phyloP scores from a whole-genome alignment of 352 stramenopile species.

The Pythium phragmitis region DNA sequence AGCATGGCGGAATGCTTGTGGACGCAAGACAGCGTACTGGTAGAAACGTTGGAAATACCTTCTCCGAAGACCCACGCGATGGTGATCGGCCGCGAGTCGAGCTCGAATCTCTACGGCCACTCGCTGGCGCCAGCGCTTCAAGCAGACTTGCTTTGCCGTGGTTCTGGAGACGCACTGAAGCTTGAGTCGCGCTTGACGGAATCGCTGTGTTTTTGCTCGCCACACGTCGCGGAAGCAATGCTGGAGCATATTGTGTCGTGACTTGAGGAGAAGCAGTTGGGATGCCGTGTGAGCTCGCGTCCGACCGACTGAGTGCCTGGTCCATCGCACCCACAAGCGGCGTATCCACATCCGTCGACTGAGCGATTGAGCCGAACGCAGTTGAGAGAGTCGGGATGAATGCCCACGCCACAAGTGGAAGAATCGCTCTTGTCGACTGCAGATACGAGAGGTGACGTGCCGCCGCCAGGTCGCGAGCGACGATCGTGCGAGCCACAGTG shows the following conservation, averaged over 20 bases:
- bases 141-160: not conserved
- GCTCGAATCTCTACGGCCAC: not conserved
- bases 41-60: slow-evolving; percentile 3
- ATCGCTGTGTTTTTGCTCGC: not conserved
- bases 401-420: slow-evolving; percentile 5
- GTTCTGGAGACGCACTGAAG: not conserved
- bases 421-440: slow-evolving; percentile 2
- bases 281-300: not conserved
- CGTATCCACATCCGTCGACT: not conserved
- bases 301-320: not conserved
- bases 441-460: not conserved
- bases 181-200: not conserved
- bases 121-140: not conserved
- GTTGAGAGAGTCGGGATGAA: not conserved
- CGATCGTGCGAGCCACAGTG: slow-evolving; percentile 10
- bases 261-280: not conserved
- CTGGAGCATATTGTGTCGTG: not conserved
- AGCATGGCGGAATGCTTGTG: not conserved
- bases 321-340: slow-evolving; percentile 3
- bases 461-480: slow-evolving; percentile 5
- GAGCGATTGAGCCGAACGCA: not conserved
- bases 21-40: not conserved
- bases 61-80: not conserved
- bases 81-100: not conserved
- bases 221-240: slow-evolving; percentile 1